Percentiles rank a stretch among this genome's conserved stretches.
These are phyloP conservation scores for Phytomonas sp. DNA, from an alignment of 208 protist genomes.

Conservation along the genomic window DNA sequence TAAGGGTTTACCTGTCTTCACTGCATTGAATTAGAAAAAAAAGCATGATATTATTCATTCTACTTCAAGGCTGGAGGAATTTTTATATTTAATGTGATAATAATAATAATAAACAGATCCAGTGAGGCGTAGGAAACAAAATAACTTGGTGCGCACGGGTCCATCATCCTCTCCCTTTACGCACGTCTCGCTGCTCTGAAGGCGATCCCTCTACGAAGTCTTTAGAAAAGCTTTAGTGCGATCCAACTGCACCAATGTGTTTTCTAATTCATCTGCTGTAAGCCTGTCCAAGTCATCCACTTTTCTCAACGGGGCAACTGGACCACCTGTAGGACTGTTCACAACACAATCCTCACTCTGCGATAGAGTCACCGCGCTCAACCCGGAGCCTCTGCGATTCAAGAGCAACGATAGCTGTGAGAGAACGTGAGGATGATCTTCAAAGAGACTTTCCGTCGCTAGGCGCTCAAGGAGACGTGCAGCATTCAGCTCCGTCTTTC, in stretches of 20 bases:
- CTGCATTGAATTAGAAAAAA: not conserved
- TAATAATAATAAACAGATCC: not conserved
- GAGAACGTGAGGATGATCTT: conserved; percentile 25
- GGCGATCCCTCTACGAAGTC: conserved; percentile 12
- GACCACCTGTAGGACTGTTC: not conserved
- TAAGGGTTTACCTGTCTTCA: not conserved
- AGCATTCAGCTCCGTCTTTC: conserved; percentile 25
- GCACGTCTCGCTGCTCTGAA: not conserved
- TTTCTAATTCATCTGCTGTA: conserved; percentile 20
- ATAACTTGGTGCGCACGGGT: not conserved
- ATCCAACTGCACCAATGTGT: conserved; percentile 26
- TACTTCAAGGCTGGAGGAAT: not conserved
- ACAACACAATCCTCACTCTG: not conserved
- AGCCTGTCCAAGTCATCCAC: conserved; percentile 15
- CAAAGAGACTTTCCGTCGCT: conserved; percentile 49
- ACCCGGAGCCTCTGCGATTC: conserved; percentile 16
- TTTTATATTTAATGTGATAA: not conserved
- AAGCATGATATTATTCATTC: not conserved
- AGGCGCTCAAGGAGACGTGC: conserved; percentile 34
- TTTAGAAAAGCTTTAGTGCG: conserved; percentile 20
- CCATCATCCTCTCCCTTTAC: not conserved
- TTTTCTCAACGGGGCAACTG: conserved; percentile 8
- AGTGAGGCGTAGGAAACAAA: not conserved
- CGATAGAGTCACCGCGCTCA: conserved; percentile 28
- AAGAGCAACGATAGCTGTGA: conserved; percentile 50